Conservation (phyloP, 495 filamentous ascomycete genomes). For the Hypomontagnella monticulosa region DNA sequence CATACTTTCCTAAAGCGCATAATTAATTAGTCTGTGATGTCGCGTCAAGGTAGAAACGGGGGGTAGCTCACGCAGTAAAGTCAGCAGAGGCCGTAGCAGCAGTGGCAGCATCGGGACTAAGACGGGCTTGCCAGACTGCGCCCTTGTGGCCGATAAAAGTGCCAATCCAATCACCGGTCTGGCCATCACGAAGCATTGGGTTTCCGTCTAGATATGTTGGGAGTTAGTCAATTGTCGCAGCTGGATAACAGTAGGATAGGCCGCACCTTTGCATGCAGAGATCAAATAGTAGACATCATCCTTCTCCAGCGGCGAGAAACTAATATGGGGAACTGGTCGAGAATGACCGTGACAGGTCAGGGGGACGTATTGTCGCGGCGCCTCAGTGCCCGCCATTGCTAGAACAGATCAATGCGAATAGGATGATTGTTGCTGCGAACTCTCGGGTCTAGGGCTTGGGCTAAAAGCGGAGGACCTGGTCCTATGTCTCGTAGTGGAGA, state of each 20-base stretch:
- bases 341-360: slow-evolving; percentile 98
- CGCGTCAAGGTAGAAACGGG: neutral
- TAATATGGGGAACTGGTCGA: slow-evolving; percentile 92
- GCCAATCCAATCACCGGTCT: slow-evolving; percentile 98
- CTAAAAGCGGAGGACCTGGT: neutral
- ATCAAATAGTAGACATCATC: slow-evolving; percentile 93
- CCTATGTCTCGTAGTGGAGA: neutral
- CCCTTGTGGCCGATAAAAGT: slow-evolving; percentile 99
- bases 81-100: slow-evolving; percentile 95
- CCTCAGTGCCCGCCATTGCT: slow-evolving; percentile 55
- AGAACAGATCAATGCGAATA: neutral
- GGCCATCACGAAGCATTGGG: slow-evolving; percentile 96
- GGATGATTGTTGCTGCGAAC: neutral
- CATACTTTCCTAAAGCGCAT: slow-evolving; percentile 78
- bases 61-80: slow-evolving; percentile 81
- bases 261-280: slow-evolving; percentile 94
- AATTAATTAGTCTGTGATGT: slow-evolving; percentile 15
- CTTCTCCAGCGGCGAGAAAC: slow-evolving; percentile 84
- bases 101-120: slow-evolving; percentile 86
- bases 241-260: neutral
- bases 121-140: slow-evolving; percentile 92
- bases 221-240: slow-evolving; percentile 16
- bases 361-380: slow-evolving; percentile 72
- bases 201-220: slow-evolving; percentile 77
- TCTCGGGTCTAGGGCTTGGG: neutral